Percentiles rank a stretch among this genome's conserved stretches.
These are phyloP conservation scores for Xylaria sp. DNA, from an alignment of 2,329 filamentous ascomycete genomes.

Conservation along the genomic window DNA sequence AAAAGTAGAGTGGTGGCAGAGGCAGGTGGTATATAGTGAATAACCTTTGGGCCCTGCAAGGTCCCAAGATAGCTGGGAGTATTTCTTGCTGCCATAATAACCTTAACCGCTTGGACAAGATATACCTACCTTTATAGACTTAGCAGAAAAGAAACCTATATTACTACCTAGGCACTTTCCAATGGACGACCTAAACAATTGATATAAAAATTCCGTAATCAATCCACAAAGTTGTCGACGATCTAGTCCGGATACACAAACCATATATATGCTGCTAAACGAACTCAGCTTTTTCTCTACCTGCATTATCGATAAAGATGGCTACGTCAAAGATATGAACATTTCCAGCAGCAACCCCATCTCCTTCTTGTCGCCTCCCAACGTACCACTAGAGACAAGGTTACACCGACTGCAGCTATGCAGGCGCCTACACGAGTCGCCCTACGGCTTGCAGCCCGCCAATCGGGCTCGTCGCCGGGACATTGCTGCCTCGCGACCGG, in stretches of 20 bases:
- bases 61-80: not conserved
- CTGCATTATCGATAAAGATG: constrained; percentile 25
- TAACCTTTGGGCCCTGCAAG: not conserved
- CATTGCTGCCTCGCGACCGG: constrained; percentile 36
- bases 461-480: constrained; percentile 43
- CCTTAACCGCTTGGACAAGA: not conserved
- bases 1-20: not conserved
- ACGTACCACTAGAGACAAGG: not conserved
- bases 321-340: not conserved
- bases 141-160: not conserved
- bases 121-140: not conserved
- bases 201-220: not conserved
- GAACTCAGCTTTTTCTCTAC: not conserved
- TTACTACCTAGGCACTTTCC: not conserved
- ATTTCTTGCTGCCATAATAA: not conserved
- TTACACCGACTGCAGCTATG: constrained; percentile 50
- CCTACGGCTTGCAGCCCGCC: constrained; percentile 52
- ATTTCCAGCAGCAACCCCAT: not conserved
- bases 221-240: not conserved
- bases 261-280: constrained; percentile 12
- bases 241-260: not conserved
- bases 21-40: not conserved
- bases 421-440: constrained; percentile 55
- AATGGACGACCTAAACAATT: not conserved
- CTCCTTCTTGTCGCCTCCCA: not conserved